Base-by-base conservation (phyloP, 345 rosid genomes). In the Cardamine resedifolia region DNA sequence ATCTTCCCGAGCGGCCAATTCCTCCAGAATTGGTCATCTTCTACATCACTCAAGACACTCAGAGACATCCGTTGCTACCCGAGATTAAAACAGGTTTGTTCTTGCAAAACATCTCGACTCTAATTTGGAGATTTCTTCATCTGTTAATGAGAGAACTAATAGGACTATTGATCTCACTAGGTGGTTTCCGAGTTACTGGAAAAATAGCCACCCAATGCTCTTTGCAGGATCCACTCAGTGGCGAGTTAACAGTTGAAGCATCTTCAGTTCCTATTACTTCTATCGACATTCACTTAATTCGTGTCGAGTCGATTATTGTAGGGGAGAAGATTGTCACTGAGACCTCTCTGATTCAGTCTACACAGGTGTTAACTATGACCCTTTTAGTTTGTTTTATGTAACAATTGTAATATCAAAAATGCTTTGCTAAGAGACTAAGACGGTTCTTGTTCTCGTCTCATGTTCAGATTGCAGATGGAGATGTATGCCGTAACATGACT, bases 41-140 rank as follows among this genome's bases (percentile, higher is more conserved):
- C 73, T 88, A 91, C 77, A 88, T 94, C 56, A 91, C 97, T 63
- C 98, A 89, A 76, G 95, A 91, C 63, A 94, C 98, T 50, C 95
- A 94, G 73, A 87, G 83, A 75, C 96, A 91, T 77, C 96, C 91
- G 2, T 62, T 94, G 68, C 91, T 94, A 71, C 94, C 98, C 6
- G 91, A 86, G 68, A 62, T 94, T 72, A 91, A 86, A 70, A 73
- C 92, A 77, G 97, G 95, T 89, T 41, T 72, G 68, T 39, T 63
- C 23, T 61, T 16, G 49, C 47, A 19, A 43, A 43, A 48, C 14
- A 33, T 8, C 19, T 18, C 7, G 27, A 49, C 33, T 55, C 24
- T 19, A 44, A 0, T 28, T 30, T 28, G 44, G 65, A 27, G 56
- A 49, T 53, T 39, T 47, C 8, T 6, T 43, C 34, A 23, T 69